phyloP scores from a whole-genome alignment of 257 asterid species.

The Solanum microdontum region DNA sequence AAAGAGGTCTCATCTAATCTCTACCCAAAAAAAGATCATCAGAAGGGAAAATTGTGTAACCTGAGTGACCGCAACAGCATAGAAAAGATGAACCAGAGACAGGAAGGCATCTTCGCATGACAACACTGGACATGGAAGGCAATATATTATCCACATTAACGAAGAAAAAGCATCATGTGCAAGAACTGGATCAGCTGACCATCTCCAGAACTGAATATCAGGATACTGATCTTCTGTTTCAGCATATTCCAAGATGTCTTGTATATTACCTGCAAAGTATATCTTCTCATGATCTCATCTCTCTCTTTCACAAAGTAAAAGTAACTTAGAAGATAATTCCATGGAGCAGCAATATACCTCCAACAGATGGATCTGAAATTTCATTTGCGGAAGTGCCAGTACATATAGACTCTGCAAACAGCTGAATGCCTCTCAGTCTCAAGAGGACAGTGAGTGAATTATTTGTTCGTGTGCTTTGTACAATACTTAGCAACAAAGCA shows the following conservation, averaged over 20 bases:
- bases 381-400: constrained; percentile 21
- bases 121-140: constrained; percentile 78
- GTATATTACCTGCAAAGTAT: constrained; percentile 55
- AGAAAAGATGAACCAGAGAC: constrained; percentile 75
- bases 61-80: constrained; percentile 25
- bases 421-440: constrained; percentile 65
- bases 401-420: constrained; percentile 62
- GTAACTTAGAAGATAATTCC: not conserved
- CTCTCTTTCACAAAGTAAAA: not conserved
- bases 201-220: constrained; percentile 75
- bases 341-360: not conserved
- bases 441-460: constrained; percentile 42
- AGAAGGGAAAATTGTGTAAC: constrained; percentile 4
- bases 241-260: constrained; percentile 45
- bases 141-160: constrained; percentile 86
- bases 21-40: not conserved
- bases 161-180: constrained; percentile 83
- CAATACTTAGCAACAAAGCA: constrained; percentile 60
- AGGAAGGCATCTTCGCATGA: constrained; percentile 64
- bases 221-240: constrained; percentile 43
- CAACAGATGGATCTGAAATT: not conserved
- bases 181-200: constrained; percentile 67
- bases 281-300: not conserved
- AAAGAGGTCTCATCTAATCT: not conserved
- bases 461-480: constrained; percentile 41